Percentiles rank a stretch among this genome's conserved stretches.
These are phyloP conservation scores for Acer yangbiense DNA, from an alignment of 345 rosid species.

Conservation along the genomic window DNA sequence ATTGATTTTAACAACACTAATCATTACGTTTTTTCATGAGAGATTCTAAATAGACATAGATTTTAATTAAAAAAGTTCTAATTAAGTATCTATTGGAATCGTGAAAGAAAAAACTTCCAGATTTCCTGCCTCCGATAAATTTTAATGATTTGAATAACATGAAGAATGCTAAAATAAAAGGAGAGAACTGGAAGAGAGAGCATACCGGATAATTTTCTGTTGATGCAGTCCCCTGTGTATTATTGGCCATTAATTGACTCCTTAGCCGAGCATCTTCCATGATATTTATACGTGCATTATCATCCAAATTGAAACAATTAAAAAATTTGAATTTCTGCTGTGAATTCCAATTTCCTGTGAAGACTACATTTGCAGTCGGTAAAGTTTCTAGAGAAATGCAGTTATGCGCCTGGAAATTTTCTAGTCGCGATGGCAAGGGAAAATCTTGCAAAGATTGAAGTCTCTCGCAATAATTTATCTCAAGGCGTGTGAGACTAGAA, in stretches of 20 bases:
- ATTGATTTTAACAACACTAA: too few species aligned
- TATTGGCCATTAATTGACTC: neutral
- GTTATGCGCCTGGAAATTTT: neutral
- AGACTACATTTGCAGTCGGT: neutral
- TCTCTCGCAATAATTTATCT: neutral
- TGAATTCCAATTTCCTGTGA: neutral
- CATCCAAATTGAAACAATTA: constrained; percentile 2
- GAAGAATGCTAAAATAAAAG: too few species aligned
- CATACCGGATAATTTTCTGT: neutral
- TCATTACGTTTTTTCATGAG: too few species aligned
- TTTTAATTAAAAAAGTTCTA: too few species aligned
- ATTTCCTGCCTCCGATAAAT: too few species aligned
- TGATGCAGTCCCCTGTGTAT: neutral
- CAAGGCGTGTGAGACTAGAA: neutral
- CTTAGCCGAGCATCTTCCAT: neutral
- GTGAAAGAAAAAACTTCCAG: too few species aligned
- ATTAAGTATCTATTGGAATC: too few species aligned
- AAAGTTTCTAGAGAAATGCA: neutral
- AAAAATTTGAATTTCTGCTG: neutral
- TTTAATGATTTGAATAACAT: too few species aligned
- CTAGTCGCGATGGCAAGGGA: neutral
- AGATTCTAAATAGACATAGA: too few species aligned
- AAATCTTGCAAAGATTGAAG: neutral
- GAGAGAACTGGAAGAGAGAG: neutral
- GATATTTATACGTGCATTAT: neutral